These are phyloP conservation scores for Emergomyces pasteurianus DNA, from an alignment of 2,329 filamentous ascomycete genomes.

Conservation along the genomic window DNA sequence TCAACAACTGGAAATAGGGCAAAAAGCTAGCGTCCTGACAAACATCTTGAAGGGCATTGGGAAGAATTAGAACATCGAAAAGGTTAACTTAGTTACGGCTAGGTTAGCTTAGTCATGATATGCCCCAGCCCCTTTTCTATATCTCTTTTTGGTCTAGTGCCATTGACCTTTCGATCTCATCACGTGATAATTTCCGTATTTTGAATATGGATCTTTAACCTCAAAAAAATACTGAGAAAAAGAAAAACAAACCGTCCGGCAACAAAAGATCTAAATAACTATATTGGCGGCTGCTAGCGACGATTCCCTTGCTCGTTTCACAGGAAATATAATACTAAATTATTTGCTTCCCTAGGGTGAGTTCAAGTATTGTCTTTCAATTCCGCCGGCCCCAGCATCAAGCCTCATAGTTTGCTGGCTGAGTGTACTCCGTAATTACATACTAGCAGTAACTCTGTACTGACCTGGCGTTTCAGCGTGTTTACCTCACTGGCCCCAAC, in stretches of 20 bases:
- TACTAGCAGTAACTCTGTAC: neutral
- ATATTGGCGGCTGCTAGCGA: neutral
- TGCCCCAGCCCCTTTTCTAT: neutral
- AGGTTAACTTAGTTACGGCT: too few relatives aligned
- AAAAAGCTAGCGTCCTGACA: neutral
- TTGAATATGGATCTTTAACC: too few relatives aligned
- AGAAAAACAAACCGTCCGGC: neutral
- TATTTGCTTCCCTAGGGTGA: neutral
- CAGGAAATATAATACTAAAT: neutral
- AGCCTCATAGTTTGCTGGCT: neutral
- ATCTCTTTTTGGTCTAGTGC: neutral
- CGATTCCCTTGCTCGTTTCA: neutral
- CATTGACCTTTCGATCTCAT: neutral
- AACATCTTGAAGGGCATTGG: neutral
- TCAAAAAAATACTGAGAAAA: neutral
- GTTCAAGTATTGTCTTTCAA: neutral
- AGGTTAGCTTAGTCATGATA: too few relatives aligned
- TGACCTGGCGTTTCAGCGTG: constrained; percentile 1
- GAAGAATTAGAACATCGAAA: too few relatives aligned
- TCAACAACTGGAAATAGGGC: neutral
- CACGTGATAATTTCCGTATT: neutral
- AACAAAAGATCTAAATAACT: neutral
- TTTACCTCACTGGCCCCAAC: neutral
- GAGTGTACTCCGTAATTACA: too few relatives aligned
- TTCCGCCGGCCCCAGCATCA: neutral